phyloP scores from a whole-genome alignment of 2,329 filamentous ascomycete genomes.

The Monilinia fructigena region DNA sequence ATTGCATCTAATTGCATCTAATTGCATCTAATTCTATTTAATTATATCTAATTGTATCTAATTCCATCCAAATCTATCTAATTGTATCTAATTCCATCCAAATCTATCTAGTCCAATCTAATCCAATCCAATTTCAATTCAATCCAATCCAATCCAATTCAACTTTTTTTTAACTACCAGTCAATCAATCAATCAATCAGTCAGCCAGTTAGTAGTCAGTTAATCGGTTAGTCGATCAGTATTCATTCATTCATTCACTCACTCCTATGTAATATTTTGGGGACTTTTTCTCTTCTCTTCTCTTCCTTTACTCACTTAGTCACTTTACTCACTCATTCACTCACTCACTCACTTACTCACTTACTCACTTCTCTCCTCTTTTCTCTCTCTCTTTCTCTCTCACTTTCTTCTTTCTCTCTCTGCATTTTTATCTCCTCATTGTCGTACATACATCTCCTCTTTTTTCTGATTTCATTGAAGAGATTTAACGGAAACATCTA shows the following conservation, averaged over 20 bases:
- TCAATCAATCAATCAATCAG: too few relatives aligned
- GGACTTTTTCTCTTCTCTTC: neutral
- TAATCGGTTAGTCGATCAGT: too few relatives aligned
- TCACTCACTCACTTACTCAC: neutral
- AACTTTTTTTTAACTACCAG: too few relatives aligned
- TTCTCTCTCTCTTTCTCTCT: too few relatives aligned
- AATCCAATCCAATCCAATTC: neutral
- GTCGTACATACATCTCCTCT: neutral
- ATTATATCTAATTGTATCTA: too few relatives aligned
- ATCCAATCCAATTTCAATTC: neutral
- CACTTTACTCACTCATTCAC: neutral
- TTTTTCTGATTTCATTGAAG: neutral
- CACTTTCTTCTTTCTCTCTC: slow-evolving; percentile 14
- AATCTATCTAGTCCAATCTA: neutral
- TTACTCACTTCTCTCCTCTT: neutral
- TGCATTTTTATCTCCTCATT: slow-evolving; percentile 3
- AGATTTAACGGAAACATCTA: neutral
- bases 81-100: neutral
- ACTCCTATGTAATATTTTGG: too few relatives aligned
- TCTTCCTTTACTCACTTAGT: neutral
- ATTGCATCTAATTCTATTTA: neutral
- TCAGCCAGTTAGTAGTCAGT: too few relatives aligned
- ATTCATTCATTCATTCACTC: too few relatives aligned
- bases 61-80: too few relatives aligned
- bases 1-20: too few relatives aligned